Evolutionary conservation across 2,329 filamentous ascomycete genomes (phyloP).

Genomic region (Leptographium lundbergii): DNA sequence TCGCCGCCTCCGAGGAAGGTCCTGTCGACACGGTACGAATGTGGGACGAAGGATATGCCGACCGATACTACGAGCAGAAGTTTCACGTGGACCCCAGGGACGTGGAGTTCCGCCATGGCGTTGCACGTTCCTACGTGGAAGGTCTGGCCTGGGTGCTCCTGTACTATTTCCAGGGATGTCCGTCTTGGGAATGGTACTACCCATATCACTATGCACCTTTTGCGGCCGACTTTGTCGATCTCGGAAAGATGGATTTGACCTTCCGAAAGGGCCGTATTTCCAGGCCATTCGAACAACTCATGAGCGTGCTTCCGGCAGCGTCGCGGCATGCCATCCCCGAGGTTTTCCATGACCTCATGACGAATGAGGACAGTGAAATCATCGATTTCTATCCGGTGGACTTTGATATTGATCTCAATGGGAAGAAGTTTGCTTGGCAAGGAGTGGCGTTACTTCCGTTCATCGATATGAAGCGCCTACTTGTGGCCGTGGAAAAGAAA

Average conservation of each 20-base stretch:
- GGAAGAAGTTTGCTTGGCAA: slow-evolving; percentile 98
- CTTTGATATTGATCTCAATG: slow-evolving; percentile 86
- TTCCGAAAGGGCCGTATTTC: slow-evolving; percentile 82
- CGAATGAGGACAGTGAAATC: slow-evolving; percentile 74
- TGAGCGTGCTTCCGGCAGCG: slow-evolving; percentile 91
- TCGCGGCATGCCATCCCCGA: slow-evolving; percentile 85
- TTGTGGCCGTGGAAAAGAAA: slow-evolving; percentile 69
- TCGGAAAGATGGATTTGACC: slow-evolving; percentile 63
- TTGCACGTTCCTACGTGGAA: slow-evolving; percentile 85
- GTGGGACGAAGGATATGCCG: slow-evolving; percentile 92
- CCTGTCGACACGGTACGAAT: slow-evolving; percentile 72
- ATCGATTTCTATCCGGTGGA: slow-evolving; percentile 96
- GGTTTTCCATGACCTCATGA: slow-evolving; percentile 85
- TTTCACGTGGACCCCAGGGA: slow-evolving; percentile 76
- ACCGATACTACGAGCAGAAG: slow-evolving; percentile 95
- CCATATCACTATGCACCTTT: slow-evolving; percentile 98
- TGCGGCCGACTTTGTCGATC: slow-evolving; percentile 81
- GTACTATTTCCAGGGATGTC: slow-evolving; percentile 97
- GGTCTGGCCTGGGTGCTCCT: slow-evolving; percentile 89
- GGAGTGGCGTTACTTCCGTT: slow-evolving; percentile 88
- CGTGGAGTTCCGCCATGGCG: slow-evolving; percentile 74
- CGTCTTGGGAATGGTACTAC: slow-evolving; percentile 99
- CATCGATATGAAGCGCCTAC: slow-evolving; percentile 80
- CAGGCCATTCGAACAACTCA: slow-evolving; percentile 88
- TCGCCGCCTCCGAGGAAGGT: slow-evolving; percentile 41